phyloP scores from a whole-genome alignment of 2,329 filamentous ascomycete genomes.

The Ceratocystis ficicola region DNA sequence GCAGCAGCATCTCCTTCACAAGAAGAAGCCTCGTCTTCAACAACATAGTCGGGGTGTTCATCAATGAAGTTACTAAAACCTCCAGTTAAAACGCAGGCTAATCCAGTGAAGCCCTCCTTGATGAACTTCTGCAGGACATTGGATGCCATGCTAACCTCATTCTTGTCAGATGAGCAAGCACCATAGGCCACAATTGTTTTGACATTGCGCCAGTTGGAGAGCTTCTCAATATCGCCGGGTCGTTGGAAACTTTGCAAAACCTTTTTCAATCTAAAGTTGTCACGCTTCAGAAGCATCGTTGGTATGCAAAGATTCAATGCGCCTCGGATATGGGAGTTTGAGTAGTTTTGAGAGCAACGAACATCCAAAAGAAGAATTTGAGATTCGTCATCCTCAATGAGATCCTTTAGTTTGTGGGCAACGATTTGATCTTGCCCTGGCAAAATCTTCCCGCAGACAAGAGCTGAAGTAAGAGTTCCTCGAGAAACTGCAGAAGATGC shows the following conservation, averaged over 20 bases:
- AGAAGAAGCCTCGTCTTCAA: slow-evolving; percentile 33
- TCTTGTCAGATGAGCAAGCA: slow-evolving; percentile 58
- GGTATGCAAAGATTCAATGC: slow-evolving; percentile 90
- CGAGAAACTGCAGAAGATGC: slow-evolving; percentile 25
- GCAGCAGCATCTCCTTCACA: slow-evolving; percentile 34
- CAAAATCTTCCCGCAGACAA: slow-evolving; percentile 7
- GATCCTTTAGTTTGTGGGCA: slow-evolving; percentile 41
- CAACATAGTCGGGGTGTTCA: slow-evolving; percentile 53
- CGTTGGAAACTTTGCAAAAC: slow-evolving; percentile 75
- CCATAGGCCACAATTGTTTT: slow-evolving; percentile 82
- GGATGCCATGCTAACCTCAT: slow-evolving; percentile 66
- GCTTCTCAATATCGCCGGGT: slow-evolving; percentile 55
- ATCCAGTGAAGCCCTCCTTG: slow-evolving; percentile 66
- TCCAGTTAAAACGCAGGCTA: slow-evolving; percentile 62
- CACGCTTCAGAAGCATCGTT: slow-evolving; percentile 80
- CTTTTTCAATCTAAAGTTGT: slow-evolving; percentile 81
- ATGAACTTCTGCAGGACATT: slow-evolving; percentile 92
- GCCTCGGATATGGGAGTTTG: slow-evolving; percentile 59
- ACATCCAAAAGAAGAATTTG: slow-evolving; percentile 56
- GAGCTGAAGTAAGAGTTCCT: slow-evolving; percentile 9
- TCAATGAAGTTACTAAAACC: slow-evolving; percentile 66
- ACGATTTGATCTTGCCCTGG: slow-evolving; percentile 39
- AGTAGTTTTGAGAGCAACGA: slow-evolving; percentile 72
- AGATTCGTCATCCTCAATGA: slow-evolving; percentile 36
- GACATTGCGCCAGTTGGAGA: slow-evolving; percentile 62